Conservation (phyloP, 202 grass and related monocot species). For the Panicum virgatum region DNA sequence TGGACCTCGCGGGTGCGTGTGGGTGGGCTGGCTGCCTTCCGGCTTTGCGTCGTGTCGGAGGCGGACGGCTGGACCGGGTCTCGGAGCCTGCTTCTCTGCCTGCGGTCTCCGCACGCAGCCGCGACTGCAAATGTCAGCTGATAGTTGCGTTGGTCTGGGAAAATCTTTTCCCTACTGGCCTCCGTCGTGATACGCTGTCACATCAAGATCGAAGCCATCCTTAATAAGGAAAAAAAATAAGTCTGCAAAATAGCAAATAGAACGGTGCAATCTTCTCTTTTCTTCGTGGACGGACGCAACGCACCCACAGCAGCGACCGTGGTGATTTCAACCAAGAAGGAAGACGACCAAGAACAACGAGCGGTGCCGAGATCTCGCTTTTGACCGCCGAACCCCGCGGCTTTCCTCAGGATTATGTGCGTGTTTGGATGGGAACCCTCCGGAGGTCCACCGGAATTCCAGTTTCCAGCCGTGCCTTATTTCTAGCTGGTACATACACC, state of each 20-base stretch:
- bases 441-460: background rate
- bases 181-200: no score
- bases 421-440: background rate
- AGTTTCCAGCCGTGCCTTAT: background rate
- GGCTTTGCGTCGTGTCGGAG: background rate
- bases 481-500: background rate
- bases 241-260: background rate
- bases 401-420: background rate
- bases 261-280: no score
- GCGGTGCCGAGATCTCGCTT: background rate
- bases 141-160: background rate
- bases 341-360: background rate
- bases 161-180: no score
- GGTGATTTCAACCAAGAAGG: background rate
- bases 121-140: background rate
- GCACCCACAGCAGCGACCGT: background rate
- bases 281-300: background rate
- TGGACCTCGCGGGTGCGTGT: no score
- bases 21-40: no score
- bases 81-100: no score
- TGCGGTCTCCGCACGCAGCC: conserved; percentile 37
- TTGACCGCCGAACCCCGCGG: background rate
- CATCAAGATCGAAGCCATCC: no score
- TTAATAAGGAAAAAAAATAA: background rate
- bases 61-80: conserved; percentile 25